Evolutionary conservation across 768 basidiomycete genomes (phyloP).

Genomic region (Rhizopogon vulgaris): DNA sequence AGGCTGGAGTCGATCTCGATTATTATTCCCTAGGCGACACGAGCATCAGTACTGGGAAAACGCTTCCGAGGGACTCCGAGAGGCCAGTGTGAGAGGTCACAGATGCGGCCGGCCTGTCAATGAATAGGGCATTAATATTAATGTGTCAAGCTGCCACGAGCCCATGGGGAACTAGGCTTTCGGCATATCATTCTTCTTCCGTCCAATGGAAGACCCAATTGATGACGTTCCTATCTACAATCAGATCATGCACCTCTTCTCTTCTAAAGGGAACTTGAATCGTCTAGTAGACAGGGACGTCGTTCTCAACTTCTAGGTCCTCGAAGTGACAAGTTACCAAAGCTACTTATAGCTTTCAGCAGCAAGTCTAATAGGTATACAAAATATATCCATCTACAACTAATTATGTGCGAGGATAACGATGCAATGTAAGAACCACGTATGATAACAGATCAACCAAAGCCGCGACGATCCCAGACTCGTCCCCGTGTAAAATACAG

Average conservation of each 20-base stretch:
- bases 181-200: neutral
- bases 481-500: neutral
- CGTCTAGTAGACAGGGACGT: too few species aligned
- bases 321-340: neutral
- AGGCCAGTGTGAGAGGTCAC: neutral
- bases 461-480: neutral
- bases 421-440: neutral
- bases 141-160: neutral
- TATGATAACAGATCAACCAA: neutral
- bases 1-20: neutral
- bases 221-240: too few species aligned
- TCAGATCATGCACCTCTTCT: too few species aligned
- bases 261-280: too few species aligned
- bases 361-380: neutral
- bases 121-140: neutral
- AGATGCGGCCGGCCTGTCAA: neutral
- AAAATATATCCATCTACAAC: slow-evolving; percentile 2
- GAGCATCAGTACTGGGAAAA: neutral
- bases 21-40: neutral
- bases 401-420: neutral
- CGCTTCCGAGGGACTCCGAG: neutral
- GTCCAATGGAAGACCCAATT: neutral
- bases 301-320: too few species aligned
- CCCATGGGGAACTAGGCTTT: neutral
- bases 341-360: neutral